These are phyloP conservation scores for Ustilago nuda DNA, from an alignment of 1,284 basidiomycete species.

Conservation along the genomic window DNA sequence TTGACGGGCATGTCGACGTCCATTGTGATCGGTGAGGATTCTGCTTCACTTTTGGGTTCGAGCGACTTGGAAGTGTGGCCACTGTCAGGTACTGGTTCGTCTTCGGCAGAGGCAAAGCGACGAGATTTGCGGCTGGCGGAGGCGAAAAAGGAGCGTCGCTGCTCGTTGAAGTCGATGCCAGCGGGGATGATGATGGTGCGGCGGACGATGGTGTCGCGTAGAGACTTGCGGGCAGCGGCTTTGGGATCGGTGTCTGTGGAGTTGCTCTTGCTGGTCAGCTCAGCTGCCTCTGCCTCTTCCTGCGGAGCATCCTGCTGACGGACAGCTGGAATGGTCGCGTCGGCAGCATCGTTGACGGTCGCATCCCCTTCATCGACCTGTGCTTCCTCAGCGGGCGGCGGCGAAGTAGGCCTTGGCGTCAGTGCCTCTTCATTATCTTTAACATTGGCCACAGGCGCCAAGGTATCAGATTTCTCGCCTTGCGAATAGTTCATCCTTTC, in stretches of 20 bases:
- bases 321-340: background rate
- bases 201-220: conserved; percentile 60
- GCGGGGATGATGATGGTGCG: conserved; percentile 62
- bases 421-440: conserved; percentile 7
- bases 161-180: conserved; percentile 26
- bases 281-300: background rate
- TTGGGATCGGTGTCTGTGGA: background rate
- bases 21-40: background rate
- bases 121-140: conserved; percentile 49
- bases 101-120: conserved; percentile 24
- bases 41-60: conserved; percentile 4
- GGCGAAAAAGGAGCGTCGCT: conserved; percentile 36
- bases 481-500: conserved; percentile 19
- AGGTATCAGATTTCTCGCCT: background rate
- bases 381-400: background rate
- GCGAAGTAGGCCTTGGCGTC: conserved; percentile 15
- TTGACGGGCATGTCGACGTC: background rate
- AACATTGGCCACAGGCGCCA: conserved; percentile 5
- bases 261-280: background rate
- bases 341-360: conserved; percentile 3
- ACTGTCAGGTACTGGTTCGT: conserved; percentile 33
- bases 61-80: background rate
- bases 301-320: background rate
- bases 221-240: conserved; percentile 40
- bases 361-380: conserved; percentile 1